Evolutionary conservation across 2,329 filamentous ascomycete species (phyloP).

Genomic region (Fusarium compactum): DNA sequence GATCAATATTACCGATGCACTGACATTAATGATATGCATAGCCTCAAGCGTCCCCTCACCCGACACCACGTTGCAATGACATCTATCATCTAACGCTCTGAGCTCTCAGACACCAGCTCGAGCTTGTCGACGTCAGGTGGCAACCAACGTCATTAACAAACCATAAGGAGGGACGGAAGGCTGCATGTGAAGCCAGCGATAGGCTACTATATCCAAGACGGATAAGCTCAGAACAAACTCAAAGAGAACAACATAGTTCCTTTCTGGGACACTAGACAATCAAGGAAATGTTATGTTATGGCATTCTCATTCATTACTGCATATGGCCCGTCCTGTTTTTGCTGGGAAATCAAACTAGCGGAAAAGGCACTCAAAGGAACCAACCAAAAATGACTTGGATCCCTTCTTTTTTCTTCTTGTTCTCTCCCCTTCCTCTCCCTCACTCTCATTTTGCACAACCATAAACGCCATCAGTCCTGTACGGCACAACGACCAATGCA

Average conservation of each 20-base stretch:
- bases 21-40: constrained; percentile 10
- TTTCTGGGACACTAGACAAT: background rate
- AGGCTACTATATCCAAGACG: constrained; percentile 12
- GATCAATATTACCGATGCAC: background rate
- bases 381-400: constrained; percentile 17
- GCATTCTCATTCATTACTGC: constrained; percentile 43
- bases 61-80: background rate
- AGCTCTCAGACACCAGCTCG: constrained; percentile 1
- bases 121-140: constrained; percentile 21
- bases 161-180: constrained; percentile 1
- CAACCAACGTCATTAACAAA: constrained; percentile 35
- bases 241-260: constrained; percentile 11
- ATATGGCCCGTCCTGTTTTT: constrained; percentile 35
- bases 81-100: background rate
- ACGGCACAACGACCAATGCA: constrained; percentile 47
- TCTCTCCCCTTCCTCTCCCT: background rate
- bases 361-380: constrained; percentile 21
- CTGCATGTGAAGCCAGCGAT: constrained; percentile 16
- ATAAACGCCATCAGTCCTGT: constrained; percentile 48
- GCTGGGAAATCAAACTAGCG: constrained; percentile 33
- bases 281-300: constrained; percentile 6
- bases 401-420: constrained; percentile 8
- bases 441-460: constrained; percentile 38
- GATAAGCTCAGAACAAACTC: constrained; percentile 20
- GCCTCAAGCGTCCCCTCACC: background rate